These are phyloP conservation scores for Fraxinus nigra DNA, from an alignment of 305 asterid genomes.

Conservation along the genomic window DNA sequence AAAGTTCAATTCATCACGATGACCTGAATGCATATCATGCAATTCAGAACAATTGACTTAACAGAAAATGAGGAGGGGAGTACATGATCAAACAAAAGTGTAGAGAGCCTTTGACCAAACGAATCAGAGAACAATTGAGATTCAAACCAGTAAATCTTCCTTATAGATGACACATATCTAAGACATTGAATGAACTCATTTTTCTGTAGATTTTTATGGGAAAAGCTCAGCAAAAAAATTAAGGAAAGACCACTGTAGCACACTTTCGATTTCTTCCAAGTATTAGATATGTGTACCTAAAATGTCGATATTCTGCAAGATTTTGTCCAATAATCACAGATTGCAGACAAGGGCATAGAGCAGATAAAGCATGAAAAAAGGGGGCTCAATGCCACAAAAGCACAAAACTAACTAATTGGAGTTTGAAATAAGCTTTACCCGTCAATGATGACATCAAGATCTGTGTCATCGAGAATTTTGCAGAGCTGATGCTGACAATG, in stretches of 20 bases:
- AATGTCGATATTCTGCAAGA: background rate
- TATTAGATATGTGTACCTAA: background rate
- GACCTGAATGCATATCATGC: background rate
- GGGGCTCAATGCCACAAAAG: background rate
- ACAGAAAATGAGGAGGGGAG: background rate
- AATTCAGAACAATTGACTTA: background rate
- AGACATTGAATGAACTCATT: background rate
- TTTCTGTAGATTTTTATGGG: background rate
- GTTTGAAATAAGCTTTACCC: constrained; percentile 45
- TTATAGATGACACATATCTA: background rate
- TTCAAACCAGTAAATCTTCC: background rate
- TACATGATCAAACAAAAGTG: background rate
- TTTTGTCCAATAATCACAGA: background rate
- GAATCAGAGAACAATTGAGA: background rate
- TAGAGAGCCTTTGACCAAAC: background rate
- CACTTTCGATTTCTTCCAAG: background rate
- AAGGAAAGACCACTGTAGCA: background rate
- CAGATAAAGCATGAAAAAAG: background rate
- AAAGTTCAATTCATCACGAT: background rate
- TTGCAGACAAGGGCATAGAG: background rate
- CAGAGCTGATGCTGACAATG: constrained; percentile 79
- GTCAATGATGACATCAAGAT: constrained; percentile 82
- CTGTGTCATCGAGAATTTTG: constrained; percentile 85
- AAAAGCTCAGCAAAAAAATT: background rate
- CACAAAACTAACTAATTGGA: background rate